Conservation (phyloP, 768 basidiomycete species). For the Sarcodon sp. region DNA sequence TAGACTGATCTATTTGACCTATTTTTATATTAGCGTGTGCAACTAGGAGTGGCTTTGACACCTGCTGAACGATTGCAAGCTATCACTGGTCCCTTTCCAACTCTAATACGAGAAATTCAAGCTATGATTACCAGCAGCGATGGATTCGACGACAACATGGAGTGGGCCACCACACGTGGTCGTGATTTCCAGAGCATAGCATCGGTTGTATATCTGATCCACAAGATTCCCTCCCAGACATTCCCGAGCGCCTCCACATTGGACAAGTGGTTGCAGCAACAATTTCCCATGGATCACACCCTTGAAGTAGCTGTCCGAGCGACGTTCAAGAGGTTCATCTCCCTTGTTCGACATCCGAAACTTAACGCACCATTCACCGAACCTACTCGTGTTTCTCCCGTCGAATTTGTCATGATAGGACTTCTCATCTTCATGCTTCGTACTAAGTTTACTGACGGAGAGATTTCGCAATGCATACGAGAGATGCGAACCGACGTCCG, state of each 20-base stretch:
- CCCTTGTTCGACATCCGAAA: conserved; percentile 26
- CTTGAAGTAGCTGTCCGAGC: conserved; percentile 22
- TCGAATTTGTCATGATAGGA: conserved; percentile 51
- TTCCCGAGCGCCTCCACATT: conserved; percentile 10
- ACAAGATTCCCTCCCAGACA: conserved; percentile 9
- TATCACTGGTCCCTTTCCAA: conserved; percentile 38
- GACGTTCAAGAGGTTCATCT: conserved; percentile 34
- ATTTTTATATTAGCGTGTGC: conserved; percentile 40
- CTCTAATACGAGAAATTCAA: conserved; percentile 47
- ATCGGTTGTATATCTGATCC: conserved; percentile 17
- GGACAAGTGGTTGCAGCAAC: conserved; percentile 16
- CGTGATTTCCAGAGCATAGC: conserved; percentile 22
- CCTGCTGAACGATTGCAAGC: conserved; percentile 68
- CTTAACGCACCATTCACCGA: conserved; percentile 24
- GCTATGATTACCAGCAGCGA: conserved; percentile 28
- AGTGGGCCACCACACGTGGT: conserved; percentile 23
- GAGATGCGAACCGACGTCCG: conserved; percentile 47
- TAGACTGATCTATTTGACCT: neutral
- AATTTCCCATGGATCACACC: conserved; percentile 13
- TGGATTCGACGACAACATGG: conserved; percentile 15
- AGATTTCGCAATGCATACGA: conserved; percentile 31
- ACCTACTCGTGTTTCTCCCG: conserved; percentile 34
- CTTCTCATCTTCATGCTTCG: conserved; percentile 42
- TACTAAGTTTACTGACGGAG: conserved; percentile 19
- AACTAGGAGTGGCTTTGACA: conserved; percentile 67